phyloP scores from a whole-genome alignment of 2,329 filamentous ascomycete species.

The Exserohilum turcica region DNA sequence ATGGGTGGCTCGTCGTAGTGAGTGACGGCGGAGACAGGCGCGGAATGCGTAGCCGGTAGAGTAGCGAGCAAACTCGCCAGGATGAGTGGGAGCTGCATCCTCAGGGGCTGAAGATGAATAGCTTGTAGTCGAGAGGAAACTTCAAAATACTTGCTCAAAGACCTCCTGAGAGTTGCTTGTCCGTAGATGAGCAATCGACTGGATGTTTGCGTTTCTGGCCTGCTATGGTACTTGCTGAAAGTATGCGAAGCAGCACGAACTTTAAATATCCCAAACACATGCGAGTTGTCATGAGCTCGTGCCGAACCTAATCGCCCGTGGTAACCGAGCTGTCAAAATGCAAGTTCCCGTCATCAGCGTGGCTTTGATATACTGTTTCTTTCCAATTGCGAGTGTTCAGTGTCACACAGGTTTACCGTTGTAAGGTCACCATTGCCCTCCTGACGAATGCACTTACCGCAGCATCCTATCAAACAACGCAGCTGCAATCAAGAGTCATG shows the following conservation, averaged over 20 bases:
- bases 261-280: constrained; percentile 2
- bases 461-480: constrained; percentile 8
- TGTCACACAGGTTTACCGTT: constrained; percentile 9
- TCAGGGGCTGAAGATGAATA: background rate
- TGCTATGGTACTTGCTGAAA: background rate
- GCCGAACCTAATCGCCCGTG: background rate
- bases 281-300: constrained; percentile 7
- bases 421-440: constrained; percentile 6
- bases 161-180: background rate
- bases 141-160: background rate
- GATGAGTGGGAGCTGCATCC: background rate
- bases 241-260: background rate
- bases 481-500: background rate
- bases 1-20: constrained; percentile 8
- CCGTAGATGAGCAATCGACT: background rate
- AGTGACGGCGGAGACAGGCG: background rate
- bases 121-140: background rate
- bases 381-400: constrained; percentile 5
- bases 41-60: background rate
- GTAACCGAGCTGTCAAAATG: constrained; percentile 27
- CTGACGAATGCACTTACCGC: constrained; percentile 2
- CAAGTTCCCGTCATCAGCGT: constrained; percentile 21
- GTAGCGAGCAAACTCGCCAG: background rate
- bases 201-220: background rate
- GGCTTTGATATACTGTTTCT: constrained; percentile 12